A percentile compares a stretch with the other conserved stretches of the same genome.
Evolutionary conservation across 352 stramenopile species (phyloP).

Genomic region (Pythium aristosporum): DNA sequence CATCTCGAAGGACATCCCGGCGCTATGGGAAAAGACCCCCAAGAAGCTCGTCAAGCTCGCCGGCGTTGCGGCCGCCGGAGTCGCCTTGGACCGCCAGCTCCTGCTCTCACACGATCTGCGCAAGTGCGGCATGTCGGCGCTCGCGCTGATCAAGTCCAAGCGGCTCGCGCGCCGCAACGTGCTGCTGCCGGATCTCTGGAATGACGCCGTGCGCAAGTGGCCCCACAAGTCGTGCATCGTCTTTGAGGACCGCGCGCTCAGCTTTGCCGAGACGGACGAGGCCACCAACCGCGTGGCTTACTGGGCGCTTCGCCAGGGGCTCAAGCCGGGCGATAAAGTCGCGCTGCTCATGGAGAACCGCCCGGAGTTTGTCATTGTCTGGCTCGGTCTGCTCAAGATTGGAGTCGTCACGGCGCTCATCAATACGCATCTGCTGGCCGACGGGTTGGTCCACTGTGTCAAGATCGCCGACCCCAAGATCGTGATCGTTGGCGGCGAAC

Average conservation of each 20-base stretch:
- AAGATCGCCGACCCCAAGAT: slow-evolving; percentile 56
- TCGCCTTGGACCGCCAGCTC: slow-evolving; percentile 41
- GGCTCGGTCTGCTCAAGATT: slow-evolving; percentile 82
- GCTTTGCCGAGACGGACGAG: slow-evolving; percentile 64
- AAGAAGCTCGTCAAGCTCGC: slow-evolving; percentile 38
- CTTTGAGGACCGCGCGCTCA: slow-evolving; percentile 49
- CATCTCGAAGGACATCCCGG: slow-evolving; percentile 15
- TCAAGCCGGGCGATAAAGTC: slow-evolving; percentile 67
- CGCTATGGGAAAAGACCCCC: slow-evolving; percentile 25
- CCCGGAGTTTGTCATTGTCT: slow-evolving; percentile 78
- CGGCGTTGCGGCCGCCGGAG: slow-evolving; percentile 8
- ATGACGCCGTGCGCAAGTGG: slow-evolving; percentile 55
- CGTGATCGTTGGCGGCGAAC: slow-evolving; percentile 61
- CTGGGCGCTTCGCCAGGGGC: slow-evolving; percentile 53
- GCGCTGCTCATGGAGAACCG: slow-evolving; percentile 87
- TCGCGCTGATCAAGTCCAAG: slow-evolving; percentile 45
- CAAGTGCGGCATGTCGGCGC: slow-evolving; percentile 37
- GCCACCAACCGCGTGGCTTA: slow-evolving; percentile 73
- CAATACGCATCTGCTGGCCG: slow-evolving; percentile 72
- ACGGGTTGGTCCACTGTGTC: slow-evolving; percentile 73
- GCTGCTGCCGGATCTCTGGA: slow-evolving; percentile 61
- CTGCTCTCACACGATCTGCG: slow-evolving; percentile 55
- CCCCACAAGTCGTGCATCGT: slow-evolving; percentile 66
- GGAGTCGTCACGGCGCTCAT: slow-evolving; percentile 84
- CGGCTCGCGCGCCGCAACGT: slow-evolving; percentile 36